Evolutionary conservation across 345 rosid genomes (phyloP).

Genomic region (Eucalyptus cladocalyx): DNA sequence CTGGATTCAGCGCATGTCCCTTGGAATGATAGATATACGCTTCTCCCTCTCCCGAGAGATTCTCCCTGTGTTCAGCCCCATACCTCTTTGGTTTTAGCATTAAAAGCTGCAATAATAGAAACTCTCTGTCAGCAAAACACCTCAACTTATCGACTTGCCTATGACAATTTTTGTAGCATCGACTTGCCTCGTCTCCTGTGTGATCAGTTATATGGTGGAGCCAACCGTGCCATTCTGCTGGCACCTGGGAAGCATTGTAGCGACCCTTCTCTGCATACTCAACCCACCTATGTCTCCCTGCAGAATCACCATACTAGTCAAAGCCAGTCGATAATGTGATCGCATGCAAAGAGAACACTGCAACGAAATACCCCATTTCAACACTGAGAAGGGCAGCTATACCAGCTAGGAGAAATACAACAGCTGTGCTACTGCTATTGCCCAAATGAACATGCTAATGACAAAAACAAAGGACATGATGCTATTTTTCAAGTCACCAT

Average conservation of each 20-base stretch:
- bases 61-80: constrained; percentile 79
- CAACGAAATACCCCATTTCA: background rate
- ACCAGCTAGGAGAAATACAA: background rate
- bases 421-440: background rate
- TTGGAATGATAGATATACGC: constrained; percentile 80
- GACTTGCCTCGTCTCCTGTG: constrained; percentile 87
- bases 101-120: constrained; percentile 50
- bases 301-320: background rate
- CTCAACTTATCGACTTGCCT: background rate
- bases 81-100: constrained; percentile 88
- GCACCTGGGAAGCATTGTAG: constrained; percentile 96
- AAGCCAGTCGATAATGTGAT: background rate
- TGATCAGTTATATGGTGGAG: constrained; percentile 89
- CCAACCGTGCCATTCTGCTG: constrained; percentile 99
- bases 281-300: constrained; percentile 96
- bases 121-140: background rate
- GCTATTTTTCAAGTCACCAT: background rate
- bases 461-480: background rate
- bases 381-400: background rate
- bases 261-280: constrained; percentile 79
- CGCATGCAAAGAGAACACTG: background rate
- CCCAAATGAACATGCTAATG: background rate
- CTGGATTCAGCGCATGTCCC: constrained; percentile 91
- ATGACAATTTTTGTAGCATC: background rate
- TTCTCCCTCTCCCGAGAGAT: constrained; percentile 88